Conservation (phyloP, 2,329 filamentous ascomycete genomes). For the Neonectria coccinea region DNA sequence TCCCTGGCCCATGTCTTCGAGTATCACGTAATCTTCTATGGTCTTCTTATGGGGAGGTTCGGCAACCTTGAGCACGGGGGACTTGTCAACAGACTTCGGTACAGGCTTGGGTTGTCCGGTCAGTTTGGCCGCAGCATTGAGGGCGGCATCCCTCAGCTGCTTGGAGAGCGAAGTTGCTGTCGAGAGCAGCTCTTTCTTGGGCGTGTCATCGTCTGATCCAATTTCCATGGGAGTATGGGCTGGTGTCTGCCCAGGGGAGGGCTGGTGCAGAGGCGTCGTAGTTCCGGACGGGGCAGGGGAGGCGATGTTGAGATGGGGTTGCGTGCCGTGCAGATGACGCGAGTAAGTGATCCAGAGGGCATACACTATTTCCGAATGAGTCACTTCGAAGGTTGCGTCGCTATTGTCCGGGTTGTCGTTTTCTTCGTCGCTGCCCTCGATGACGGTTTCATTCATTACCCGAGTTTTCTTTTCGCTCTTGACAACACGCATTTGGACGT, state of each 20-base stretch:
- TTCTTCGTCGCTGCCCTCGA: conserved; percentile 70
- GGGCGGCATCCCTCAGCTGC: conserved; percentile 68
- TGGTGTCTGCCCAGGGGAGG: conserved; percentile 78
- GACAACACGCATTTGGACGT: conserved; percentile 96
- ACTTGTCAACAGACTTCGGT: conserved; percentile 49
- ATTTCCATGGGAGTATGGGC: conserved; percentile 69
- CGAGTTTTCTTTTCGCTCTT: conserved; percentile 81
- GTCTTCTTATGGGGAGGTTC: conserved; percentile 74
- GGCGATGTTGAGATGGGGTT: conserved; percentile 67
- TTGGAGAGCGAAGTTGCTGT: conserved; percentile 63
- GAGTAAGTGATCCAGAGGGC: conserved; percentile 98
- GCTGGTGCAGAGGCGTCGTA: conserved; percentile 80
- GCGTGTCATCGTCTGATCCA: conserved; percentile 63
- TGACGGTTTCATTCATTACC: conserved; percentile 72
- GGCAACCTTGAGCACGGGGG: conserved; percentile 51
- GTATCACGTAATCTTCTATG: conserved; percentile 89
- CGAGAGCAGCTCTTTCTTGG: conserved; percentile 55
- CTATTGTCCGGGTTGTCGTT: conserved; percentile 54
- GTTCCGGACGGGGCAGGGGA: conserved; percentile 73
- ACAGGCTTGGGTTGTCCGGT: conserved; percentile 55
- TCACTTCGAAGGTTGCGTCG: conserved; percentile 60
- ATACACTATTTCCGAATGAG: conserved; percentile 83
- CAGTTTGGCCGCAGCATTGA: conserved; percentile 66
- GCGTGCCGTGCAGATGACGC: conserved; percentile 84
- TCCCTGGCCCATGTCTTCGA: conserved; percentile 98